Conservation (phyloP, 2,329 filamentous ascomycete species). For the Dichotomopilus funicola region DNA sequence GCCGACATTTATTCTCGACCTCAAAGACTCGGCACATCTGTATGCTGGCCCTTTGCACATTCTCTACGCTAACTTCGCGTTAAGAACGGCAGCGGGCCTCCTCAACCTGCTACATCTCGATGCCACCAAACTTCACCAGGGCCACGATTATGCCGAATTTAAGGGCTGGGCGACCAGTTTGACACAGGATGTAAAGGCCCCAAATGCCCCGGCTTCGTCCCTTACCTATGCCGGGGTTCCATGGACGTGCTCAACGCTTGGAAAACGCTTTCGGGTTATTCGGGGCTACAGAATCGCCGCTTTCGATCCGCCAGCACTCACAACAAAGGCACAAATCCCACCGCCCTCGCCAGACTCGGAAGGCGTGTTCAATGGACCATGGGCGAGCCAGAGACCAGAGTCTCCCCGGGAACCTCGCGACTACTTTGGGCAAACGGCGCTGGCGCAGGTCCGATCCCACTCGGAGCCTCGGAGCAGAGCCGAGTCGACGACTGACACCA, state of each 20-base stretch:
- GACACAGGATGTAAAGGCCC: conserved; percentile 44
- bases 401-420: conserved; percentile 27
- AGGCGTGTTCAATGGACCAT: conserved; percentile 32
- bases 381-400: conserved; percentile 30
- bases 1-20: conserved; percentile 69
- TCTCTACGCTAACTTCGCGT: conserved; percentile 61
- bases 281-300: conserved; percentile 45
- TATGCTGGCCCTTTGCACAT: conserved; percentile 50
- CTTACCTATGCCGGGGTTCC: conserved; percentile 56
- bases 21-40: conserved; percentile 51
- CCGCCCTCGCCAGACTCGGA: conserved; percentile 32
- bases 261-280: conserved; percentile 62
- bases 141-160: conserved; percentile 54
- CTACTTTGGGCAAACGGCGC: conserved; percentile 37
- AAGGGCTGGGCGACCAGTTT: conserved; percentile 61
- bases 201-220: conserved; percentile 48
- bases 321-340: conserved; percentile 27
- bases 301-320: conserved; percentile 34
- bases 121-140: conserved; percentile 35
- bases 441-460: conserved; percentile 17
- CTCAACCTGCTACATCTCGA: conserved; percentile 51
- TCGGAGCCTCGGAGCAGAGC: conserved; percentile 23
- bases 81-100: conserved; percentile 51
- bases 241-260: conserved; percentile 66
- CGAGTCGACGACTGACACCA: conserved; percentile 20